Evolutionary conservation across 306 rosid species (phyloP).

Genomic region (Fragaria nilgerrensis): DNA sequence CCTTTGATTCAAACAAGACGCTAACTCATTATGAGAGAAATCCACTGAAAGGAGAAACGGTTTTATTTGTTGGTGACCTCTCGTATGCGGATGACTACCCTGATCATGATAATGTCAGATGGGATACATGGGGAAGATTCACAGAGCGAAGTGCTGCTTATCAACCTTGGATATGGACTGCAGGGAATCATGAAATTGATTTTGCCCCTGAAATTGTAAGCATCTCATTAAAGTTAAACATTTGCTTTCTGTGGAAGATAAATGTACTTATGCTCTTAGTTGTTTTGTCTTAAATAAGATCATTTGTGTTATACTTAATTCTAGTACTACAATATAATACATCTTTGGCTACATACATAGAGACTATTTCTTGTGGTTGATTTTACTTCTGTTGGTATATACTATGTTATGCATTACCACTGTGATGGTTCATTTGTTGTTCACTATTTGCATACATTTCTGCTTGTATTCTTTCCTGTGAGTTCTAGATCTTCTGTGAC

Average conservation of each 20-base stretch:
- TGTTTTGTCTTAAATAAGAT: background rate
- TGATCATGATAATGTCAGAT: constrained; percentile 57
- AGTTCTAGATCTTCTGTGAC: background rate
- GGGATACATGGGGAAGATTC: constrained; percentile 90
- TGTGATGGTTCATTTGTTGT: background rate
- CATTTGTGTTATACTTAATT: background rate
- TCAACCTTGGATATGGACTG: constrained; percentile 97
- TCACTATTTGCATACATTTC: background rate
- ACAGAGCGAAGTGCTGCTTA: constrained; percentile 74
- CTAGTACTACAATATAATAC: background rate
- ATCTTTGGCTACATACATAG: background rate
- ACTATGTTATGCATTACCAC: background rate
- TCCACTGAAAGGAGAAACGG: constrained; percentile 53
- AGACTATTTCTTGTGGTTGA: background rate
- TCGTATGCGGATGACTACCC: constrained; percentile 76
- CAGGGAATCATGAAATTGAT: constrained; percentile 85
- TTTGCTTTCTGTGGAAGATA: background rate
- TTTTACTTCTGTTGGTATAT: background rate
- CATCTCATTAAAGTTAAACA: background rate
- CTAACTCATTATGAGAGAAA: constrained; percentile 62
- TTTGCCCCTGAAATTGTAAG: constrained; percentile 69
- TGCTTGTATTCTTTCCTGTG: background rate
- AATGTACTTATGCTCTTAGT: background rate
- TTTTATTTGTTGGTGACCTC: constrained; percentile 74
- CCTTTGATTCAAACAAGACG: constrained; percentile 67